Evolutionary conservation across 1,284 basidiomycete genomes (phyloP), one percentile per base, ranked within the genome.

Genomic region (Puccinia novopanici): DNA sequence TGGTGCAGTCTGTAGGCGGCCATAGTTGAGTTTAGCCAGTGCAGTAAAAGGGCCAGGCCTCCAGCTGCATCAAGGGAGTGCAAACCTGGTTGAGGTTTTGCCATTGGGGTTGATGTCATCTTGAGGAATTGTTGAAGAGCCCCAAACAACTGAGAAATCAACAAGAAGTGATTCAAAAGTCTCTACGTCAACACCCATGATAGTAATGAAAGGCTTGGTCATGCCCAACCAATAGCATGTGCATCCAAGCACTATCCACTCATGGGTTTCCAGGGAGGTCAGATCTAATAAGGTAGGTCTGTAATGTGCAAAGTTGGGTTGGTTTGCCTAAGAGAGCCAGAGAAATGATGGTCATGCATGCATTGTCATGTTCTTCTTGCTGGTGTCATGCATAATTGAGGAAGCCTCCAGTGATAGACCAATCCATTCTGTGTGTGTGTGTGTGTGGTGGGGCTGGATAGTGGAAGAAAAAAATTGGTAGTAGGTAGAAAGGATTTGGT

Each of bases 21-120:
- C 61, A 65, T 65, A 9, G 61, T 65, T 9, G 34, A 65, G 34
- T 34, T 37, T 4, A 65, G 37, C 61, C 61, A 65, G 34, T 65
- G 61, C 9, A 65, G 40, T 5, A 65, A 3, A 17, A 65, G 24
- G 10, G 13, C 61, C 4, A 65, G 9, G 37, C 4, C 34, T n/a
- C n/a, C n/a, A n/a, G n/a, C n/a, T n/a, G n/a, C n/a, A n/a, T n/a
- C n/a, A n/a, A n/a, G n/a, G n/a, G 3, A 30, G 34, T 4, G 10
- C 15, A 10, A 22, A 65, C 2, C 2, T 9, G 19, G 5, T 40
- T 65, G 9, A 3, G 61, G 61, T 42, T 37, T 17, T 6, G n/a
- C 61, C 61, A 40, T 37, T 37, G 30, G 61, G 34, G 40, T 65
- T 65, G 9, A 37, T 34, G 19, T 65, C 34, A 19, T 5, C 22